Evolutionary conservation across 2,329 filamentous ascomycete genomes (phyloP).

Genomic region (Neonectria hederae): DNA sequence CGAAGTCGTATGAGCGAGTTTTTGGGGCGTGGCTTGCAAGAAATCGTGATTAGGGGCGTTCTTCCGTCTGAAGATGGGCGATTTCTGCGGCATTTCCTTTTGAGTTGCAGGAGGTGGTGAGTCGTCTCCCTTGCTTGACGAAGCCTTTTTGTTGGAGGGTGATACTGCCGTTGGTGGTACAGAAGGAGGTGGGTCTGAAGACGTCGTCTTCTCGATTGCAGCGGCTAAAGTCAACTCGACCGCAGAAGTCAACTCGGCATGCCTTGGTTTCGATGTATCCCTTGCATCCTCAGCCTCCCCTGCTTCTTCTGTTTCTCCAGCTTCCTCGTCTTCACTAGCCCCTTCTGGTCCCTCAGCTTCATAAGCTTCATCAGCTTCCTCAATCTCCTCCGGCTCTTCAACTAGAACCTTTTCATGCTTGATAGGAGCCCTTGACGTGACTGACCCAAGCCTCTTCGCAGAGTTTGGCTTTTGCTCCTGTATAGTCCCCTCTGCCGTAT

Average conservation of each 20-base stretch:
- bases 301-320: neutral
- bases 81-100: neutral
- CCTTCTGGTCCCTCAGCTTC: neutral
- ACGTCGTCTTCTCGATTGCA: neutral
- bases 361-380: neutral
- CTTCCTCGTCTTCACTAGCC: neutral
- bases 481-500: neutral
- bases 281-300: neutral
- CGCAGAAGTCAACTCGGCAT: neutral
- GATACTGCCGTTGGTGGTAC: neutral
- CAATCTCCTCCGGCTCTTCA: neutral
- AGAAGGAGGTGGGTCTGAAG: neutral
- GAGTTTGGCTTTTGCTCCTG: neutral
- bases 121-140: neutral
- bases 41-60: neutral
- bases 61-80: slow-evolving; percentile 19
- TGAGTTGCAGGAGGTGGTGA: neutral
- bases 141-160: neutral
- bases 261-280: neutral
- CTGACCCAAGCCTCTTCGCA: neutral
- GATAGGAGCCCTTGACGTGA: neutral
- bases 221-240: neutral
- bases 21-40: slow-evolving; percentile 3
- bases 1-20: slow-evolving; percentile 20
- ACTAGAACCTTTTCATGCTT: neutral